Conservation (phyloP, 2,329 filamentous ascomycete genomes). For the Stemphylium beticola region DNA sequence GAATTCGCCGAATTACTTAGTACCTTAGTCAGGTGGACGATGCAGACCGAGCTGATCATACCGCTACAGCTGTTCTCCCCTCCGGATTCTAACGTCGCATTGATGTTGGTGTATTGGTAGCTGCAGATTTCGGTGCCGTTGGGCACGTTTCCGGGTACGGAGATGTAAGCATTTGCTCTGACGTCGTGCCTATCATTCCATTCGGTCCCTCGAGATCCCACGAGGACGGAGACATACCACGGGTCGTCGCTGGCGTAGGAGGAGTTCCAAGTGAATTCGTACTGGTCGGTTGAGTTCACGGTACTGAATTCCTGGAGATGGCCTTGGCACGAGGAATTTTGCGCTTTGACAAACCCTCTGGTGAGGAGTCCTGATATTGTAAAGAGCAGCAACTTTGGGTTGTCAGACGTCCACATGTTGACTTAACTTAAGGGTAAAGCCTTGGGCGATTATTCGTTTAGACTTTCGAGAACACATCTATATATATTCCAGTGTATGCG, state of each 20-base stretch:
- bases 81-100: conserved; percentile 6
- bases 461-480: not conserved
- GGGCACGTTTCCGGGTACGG: conserved; percentile 1
- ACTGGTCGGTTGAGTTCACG: conserved; percentile 6
- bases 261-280: conserved; percentile 8
- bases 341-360: conserved; percentile 1
- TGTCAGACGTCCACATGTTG: not conserved
- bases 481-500: not conserved
- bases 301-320: not conserved
- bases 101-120: not conserved
- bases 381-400: conserved; percentile 3
- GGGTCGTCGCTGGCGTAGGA: conserved; percentile 2
- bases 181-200: not conserved
- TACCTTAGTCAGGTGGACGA: not conserved
- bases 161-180: conserved; percentile 3
- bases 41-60: conserved; percentile 2
- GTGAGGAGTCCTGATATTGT: conserved; percentile 6
- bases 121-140: conserved; percentile 2
- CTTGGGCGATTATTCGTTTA: not conserved
- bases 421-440: not conserved
- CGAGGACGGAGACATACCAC: conserved; percentile 6
- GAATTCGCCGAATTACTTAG: not conserved
- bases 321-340: not conserved
- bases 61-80: conserved; percentile 5
- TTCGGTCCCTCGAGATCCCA: conserved; percentile 2